Base-by-base conservation (phyloP, 805 yeast species). In the Wickerhamiella azyma region DNA sequence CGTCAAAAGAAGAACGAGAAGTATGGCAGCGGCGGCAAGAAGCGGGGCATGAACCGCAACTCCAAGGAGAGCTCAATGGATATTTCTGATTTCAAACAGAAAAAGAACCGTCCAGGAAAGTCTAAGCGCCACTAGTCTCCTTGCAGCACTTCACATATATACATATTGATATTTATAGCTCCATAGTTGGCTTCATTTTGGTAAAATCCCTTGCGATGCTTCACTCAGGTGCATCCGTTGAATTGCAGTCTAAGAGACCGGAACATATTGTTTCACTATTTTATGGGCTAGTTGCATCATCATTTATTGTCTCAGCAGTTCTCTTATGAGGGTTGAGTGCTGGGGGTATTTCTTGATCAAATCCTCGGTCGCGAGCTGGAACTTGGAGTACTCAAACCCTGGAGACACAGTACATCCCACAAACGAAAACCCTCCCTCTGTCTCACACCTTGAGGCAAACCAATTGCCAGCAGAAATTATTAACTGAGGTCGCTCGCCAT, bases 11-110 rank as follows among this genome's bases (percentile, higher is more conserved):
- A 83, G 67, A 72, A 84, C 54, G 56, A 78, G 41, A 81, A 79
- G 63, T 84, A 75, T 55, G 94, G 94, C 42, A 65, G 58, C 49
- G 92, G 92, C 51, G 94, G 94, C 51, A 72, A 72, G 70, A 82
- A 83, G 70, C 71, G 88, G 58, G 77, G 76, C 63, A 71, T 68
- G 65, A 76, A 81, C 65, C 72, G 71, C 65, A 85, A 85, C 60
- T 85, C 81, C 56, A 77, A 85, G 18, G 72, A 72, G 44, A 78
- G 88, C 24, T 70, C 84, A 28, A 74, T 75, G 48, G 92, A 84
- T 59, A 66, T 83, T 45, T 65, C 78, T 40, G 75, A 73, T 1
- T 79, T 77, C 64, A 66, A 68, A 52, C 76, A 71, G 58, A 76
- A 72, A 76, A 19, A 35, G 37, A 17, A 35, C 13, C 21, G 37